A percentile compares a stretch with the other conserved stretches of the same genome.
phyloP scores from a whole-genome alignment of 2,329 filamentous ascomycete species.

The Ophiostoma piceae region DNA sequence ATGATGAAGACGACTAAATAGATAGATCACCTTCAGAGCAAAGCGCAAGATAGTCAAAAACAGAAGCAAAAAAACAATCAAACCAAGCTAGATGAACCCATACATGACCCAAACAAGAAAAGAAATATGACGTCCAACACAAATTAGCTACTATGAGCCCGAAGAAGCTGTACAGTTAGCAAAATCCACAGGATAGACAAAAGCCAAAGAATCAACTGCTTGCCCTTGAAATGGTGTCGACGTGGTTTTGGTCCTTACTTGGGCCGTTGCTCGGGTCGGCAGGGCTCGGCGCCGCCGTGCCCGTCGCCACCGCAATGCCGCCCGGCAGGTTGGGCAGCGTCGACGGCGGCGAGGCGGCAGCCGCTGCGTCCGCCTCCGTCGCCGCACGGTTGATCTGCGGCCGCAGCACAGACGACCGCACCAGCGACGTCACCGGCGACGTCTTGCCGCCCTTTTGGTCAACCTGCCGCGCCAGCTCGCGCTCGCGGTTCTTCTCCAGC shows the following conservation, averaged over 20 bases:
- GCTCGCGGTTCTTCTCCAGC: constrained; percentile 67
- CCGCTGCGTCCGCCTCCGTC: constrained; percentile 21
- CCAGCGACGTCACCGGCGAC: constrained; percentile 38
- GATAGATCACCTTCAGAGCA: not conserved
- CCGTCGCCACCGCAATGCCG: constrained; percentile 6
- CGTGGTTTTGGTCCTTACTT: constrained; percentile 50
- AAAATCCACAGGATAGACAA: not conserved
- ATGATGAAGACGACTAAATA: not conserved
- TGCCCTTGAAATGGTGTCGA: constrained; percentile 52
- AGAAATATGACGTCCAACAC: not conserved
- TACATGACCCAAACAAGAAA: not conserved
- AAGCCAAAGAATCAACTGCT: not conserved
- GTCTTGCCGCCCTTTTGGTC: constrained; percentile 31
- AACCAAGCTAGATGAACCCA: constrained; percentile 7
- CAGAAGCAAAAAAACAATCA: not conserved
- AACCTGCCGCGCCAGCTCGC: constrained; percentile 43
- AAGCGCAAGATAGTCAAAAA: not conserved
- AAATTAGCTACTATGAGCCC: constrained; percentile 23
- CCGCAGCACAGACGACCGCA: constrained; percentile 31
- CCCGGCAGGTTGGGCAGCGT: not conserved
- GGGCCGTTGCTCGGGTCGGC: constrained; percentile 31
- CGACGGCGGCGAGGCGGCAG: constrained; percentile 11
- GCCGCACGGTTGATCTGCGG: constrained; percentile 22
- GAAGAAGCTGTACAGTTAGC: constrained; percentile 23
- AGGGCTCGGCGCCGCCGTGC: not conserved